Conservation (phyloP, 257 asterid species). For the Nicotiana paniculata region DNA sequence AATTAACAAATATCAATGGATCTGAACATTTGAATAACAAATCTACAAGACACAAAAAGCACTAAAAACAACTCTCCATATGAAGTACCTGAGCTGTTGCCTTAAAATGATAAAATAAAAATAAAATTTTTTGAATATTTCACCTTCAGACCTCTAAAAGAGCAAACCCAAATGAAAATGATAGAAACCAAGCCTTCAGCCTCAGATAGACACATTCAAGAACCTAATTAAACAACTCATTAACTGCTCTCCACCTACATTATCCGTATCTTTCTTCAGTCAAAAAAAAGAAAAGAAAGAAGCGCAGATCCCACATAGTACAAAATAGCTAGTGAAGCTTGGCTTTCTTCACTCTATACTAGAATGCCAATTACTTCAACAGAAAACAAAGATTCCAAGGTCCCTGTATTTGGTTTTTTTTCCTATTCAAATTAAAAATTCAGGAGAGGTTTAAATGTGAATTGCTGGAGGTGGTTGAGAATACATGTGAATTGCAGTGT, state of each 20-base stretch:
- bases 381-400: not conserved
- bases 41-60: not conserved
- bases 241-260: conserved; percentile 38
- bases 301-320: not conserved
- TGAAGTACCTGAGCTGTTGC: not conserved
- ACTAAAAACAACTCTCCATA: not conserved
- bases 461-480: not conserved
- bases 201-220: not conserved
- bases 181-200: not conserved
- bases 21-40: conserved; percentile 1
- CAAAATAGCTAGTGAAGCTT: conserved; percentile 17
- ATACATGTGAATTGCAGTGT: conserved; percentile 30
- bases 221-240: not conserved
- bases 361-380: not conserved
- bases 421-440: not conserved
- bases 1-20: not conserved
- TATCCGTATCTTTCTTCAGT: conserved; percentile 3
- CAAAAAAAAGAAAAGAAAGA: conserved; percentile 4
- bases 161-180: not conserved
- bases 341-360: conserved; percentile 5
- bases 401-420: not conserved
- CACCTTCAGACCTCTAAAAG: not conserved
- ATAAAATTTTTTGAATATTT: conserved; percentile 7
- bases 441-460: not conserved
- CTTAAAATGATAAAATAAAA: not conserved